Evolutionary conservation across 139 green algal species (phyloP).

Genomic region (Pedinophyceae sp.): DNA sequence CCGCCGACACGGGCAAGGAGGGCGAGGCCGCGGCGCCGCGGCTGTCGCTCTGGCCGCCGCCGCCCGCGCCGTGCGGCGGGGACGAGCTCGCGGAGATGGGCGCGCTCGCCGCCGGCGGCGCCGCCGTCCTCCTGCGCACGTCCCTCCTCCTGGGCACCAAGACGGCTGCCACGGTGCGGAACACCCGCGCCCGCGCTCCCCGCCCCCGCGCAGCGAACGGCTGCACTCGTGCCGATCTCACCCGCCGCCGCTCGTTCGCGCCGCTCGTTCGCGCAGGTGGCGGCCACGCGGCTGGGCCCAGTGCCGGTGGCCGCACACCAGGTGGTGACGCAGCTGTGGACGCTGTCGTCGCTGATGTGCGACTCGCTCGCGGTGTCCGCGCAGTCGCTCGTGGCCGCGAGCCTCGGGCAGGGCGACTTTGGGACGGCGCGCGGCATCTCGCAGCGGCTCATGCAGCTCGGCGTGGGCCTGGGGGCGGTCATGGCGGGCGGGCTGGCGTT

Average conservation of each 20-base stretch:
- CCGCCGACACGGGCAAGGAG: no score
- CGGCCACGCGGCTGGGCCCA: slow-evolving; percentile 39
- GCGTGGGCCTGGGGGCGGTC: slow-evolving; percentile 19
- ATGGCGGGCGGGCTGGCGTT: slow-evolving; percentile 9
- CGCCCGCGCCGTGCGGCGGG: not conserved
- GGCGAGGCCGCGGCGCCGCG: not conserved
- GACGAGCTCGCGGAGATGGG: slow-evolving; percentile 6
- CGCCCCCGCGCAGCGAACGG: no score
- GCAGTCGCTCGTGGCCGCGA: slow-evolving; percentile 44
- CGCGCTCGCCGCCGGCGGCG: slow-evolving; percentile 27
- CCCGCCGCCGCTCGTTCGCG: not conserved
- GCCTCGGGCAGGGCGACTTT: slow-evolving; percentile 14
- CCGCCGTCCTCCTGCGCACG: slow-evolving; percentile 44
- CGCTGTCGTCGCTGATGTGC: slow-evolving; percentile 37
- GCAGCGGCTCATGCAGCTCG: slow-evolving; percentile 38
- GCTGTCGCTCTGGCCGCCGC: slow-evolving; percentile 1
- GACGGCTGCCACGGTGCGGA: slow-evolving; percentile 41
- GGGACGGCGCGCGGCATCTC: slow-evolving; percentile 19
- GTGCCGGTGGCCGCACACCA: slow-evolving; percentile 44
- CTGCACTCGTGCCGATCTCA: not conserved
- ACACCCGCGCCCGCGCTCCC: no score
- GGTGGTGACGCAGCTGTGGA: slow-evolving; percentile 51
- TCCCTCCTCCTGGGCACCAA: slow-evolving; percentile 46
- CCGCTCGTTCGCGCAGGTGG: no score
- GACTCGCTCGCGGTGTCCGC: slow-evolving; percentile 53